Evolutionary conservation across 441 rosid species (phyloP), one percentile per base, ranked within the genome.

Genomic region (Pelargonium citronellum): DNA sequence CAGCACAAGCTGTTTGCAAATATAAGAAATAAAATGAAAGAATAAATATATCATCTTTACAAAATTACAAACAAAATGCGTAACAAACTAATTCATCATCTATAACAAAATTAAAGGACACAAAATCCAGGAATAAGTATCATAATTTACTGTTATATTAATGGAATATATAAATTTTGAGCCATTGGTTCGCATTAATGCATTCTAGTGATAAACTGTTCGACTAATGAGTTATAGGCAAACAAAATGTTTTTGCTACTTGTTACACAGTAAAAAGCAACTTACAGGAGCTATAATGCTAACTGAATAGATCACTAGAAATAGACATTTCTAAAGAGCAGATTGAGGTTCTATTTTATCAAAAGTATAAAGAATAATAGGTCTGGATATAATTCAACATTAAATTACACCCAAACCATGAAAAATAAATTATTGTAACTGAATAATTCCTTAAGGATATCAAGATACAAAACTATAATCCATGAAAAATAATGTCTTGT

Each of bases 1-100:
- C 97, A 44, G 77, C 89, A 70, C 99, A 95, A 76, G 89, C 99
- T 95, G 90, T 79, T 79, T 53, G 58, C 27, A 78, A 67, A 30
- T n/a, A 64, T 24, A 8, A 46, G 12, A 46, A 46, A 46, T 2
- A 46, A 10, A 46, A 3, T 46, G 53, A 9, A 46, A 46, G 53
- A 10, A 49, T 49, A n/a, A 49, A 11, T 10, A 12, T 12, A 49
- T 49, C 55, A 3, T 49, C 15, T 5, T n/a, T 49, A 49, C 12
- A n/a, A 49, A 49, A 49, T n/a, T 4, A 49, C 12, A 10, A 13
- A 49, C 13, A n/a, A 49, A 49, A 49, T 49, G 55, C 11, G 55
- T n/a, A 49, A 49, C 55, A 49, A 49, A 10, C 15, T 49, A 49
- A 49, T n/a, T 49, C 55, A 49, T 8, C 55, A 49, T 49, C 55